phyloP scores from a whole-genome alignment of 1,284 basidiomycete species.

The Heliocybe sulcata region DNA sequence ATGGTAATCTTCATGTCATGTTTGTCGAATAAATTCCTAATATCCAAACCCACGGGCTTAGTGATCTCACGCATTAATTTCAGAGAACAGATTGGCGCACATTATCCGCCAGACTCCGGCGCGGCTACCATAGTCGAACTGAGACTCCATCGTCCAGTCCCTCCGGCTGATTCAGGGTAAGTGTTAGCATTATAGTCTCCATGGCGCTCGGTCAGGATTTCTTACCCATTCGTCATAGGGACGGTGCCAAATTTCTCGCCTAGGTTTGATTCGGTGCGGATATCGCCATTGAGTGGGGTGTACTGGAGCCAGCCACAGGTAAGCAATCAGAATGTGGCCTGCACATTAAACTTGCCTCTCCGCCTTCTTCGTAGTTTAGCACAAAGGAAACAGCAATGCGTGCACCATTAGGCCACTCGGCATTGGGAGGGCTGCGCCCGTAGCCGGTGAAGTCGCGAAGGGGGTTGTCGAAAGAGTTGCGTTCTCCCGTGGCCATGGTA shows the following conservation, averaged over 20 bases:
- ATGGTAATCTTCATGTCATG: slow-evolving; percentile 20
- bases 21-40: slow-evolving; percentile 20
- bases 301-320: background rate
- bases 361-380: slow-evolving; percentile 30
- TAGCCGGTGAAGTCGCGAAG: slow-evolving; percentile 24
- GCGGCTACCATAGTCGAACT: slow-evolving; percentile 25
- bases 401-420: slow-evolving; percentile 27
- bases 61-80: slow-evolving; percentile 12
- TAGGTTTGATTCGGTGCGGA: slow-evolving; percentile 1
- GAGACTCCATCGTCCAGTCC: slow-evolving; percentile 17
- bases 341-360: background rate
- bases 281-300: slow-evolving; percentile 1
- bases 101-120: slow-evolving; percentile 25
- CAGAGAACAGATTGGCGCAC: background rate
- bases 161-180: background rate
- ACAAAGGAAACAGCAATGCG: slow-evolving; percentile 26
- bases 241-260: slow-evolving; percentile 1
- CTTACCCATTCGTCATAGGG: background rate
- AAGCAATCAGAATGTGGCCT: too few relatives aligned
- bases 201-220: background rate
- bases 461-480: slow-evolving; percentile 1
- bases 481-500: background rate
- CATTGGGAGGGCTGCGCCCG: slow-evolving; percentile 22
- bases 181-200: background rate
- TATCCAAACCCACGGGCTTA: background rate